Evolutionary conservation across 148 eudicot genomes (phyloP), one percentile per base, ranked within the genome.

Genomic region (Fagopyrum tataricum): DNA sequence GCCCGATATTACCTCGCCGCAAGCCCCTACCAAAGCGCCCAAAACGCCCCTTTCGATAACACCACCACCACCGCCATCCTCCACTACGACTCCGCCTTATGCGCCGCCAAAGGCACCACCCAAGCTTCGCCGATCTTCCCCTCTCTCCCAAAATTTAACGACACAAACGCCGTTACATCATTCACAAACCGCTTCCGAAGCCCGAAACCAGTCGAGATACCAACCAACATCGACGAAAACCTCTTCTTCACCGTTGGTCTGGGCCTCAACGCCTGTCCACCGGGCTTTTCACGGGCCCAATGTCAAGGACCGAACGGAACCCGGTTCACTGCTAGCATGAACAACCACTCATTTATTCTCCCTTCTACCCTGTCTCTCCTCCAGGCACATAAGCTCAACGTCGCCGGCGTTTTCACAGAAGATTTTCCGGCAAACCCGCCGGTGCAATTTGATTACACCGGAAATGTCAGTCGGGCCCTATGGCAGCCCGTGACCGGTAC

Each of bases 301-400:
- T 94, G 97, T 69, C 97, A 94, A 75, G 98, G 93, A 7, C 98
- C 98, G 0, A 91, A 91, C 46, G 88, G 90, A 0, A 91, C 96
- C 15, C 84, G 93, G 46, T 87, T 94, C 51, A 47, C 90, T 3
- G 96, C 98, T 4, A 91, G 97, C 83, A 88, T 95, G 97, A 95
- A 95, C 87, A 95, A 95, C 73, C 79, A 78, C 0, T 91, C 99
- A 4, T 95, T 92, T 56, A 84, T 79, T 9, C 87, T 94, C 20
- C 98, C 98, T 0, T 81, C 90, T 2, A 89, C 73, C 69, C 85
- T 78, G 77, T 95, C 97, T 46, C 43, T 90, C 18, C 90, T 91
- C 0, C 96, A 95, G 83, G 93, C 99, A 0, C 88, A 95, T 70
- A 82, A 79, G 49, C 79, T 77, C 15, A 76, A 85, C 0, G 81